Percentiles rank a stretch among this genome's conserved stretches.
These are phyloP conservation scores for Knoxia roxburghii DNA, from an alignment of 257 asterid species.

Conservation along the genomic window DNA sequence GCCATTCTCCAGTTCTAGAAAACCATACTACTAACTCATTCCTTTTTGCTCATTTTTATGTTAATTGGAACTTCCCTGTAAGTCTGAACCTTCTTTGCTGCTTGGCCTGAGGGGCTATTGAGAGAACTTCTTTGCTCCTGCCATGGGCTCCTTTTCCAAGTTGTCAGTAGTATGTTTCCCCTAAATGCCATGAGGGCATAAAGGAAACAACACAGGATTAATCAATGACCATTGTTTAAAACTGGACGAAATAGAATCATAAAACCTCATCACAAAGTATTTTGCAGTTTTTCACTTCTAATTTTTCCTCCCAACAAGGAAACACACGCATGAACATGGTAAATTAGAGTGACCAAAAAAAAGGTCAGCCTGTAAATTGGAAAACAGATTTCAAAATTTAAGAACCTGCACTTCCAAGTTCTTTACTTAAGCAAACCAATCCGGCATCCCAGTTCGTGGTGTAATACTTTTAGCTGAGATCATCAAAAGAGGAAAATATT, in stretches of 20 bases:
- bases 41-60: slow-evolving; percentile 35
- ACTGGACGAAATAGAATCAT: background rate
- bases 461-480: no score
- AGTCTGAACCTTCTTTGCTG: no score
- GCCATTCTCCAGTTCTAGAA: no score
- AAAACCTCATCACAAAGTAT: no score
- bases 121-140: slow-evolving; percentile 22
- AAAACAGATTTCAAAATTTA: background rate
- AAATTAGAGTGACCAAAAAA: background rate
- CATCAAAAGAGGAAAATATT: no score
- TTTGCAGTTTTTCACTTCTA: slow-evolving; percentile 14
- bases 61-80: slow-evolving; percentile 25
- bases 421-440: no score
- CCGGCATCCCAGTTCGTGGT: no score
- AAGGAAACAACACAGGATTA: slow-evolving; percentile 3
- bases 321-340: no score
- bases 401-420: no score
- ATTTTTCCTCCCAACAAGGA: slow-evolving; percentile 42
- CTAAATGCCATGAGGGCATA: slow-evolving; percentile 23
- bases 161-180: slow-evolving; percentile 22
- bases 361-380: slow-evolving; percentile 2
- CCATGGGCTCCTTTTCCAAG: slow-evolving; percentile 23
- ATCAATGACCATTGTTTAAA: slow-evolving; percentile 6
- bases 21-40: no score
- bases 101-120: no score